These are phyloP conservation scores for Akanthomyces dipterigenus DNA, from an alignment of 2,329 filamentous ascomycete species.

Conservation along the genomic window DNA sequence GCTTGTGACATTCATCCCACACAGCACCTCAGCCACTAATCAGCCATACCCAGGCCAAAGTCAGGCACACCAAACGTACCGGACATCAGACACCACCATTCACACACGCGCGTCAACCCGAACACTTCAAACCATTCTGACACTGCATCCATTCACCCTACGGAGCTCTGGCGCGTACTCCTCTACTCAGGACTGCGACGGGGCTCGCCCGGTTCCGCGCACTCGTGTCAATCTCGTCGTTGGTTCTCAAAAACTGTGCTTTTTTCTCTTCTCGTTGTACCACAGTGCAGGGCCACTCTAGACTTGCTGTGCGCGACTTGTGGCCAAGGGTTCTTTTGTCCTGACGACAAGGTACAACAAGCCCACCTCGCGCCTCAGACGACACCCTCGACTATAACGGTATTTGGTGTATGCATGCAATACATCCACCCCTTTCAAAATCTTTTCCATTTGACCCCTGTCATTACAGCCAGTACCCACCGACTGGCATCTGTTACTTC, in stretches of 20 bases:
- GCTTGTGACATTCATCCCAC: constrained; percentile 12
- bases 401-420: constrained; percentile 23
- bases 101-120: constrained; percentile 7
- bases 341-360: constrained; percentile 1
- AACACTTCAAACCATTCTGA: constrained; percentile 10
- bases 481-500: constrained; percentile 15
- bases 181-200: neutral
- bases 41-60: neutral
- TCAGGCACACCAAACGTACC: constrained; percentile 2
- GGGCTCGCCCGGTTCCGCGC: constrained; percentile 1
- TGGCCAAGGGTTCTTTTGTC: constrained; percentile 9
- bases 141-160: constrained; percentile 1
- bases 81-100: neutral
- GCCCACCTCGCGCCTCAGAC: constrained; percentile 12
- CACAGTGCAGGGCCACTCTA: neutral
- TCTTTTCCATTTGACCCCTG: constrained; percentile 13
- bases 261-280: neutral
- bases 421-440: constrained; percentile 19
- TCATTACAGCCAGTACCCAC: constrained; percentile 12
- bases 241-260: neutral
- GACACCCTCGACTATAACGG: constrained; percentile 21
- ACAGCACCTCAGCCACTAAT: constrained; percentile 1
- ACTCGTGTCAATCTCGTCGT: neutral
- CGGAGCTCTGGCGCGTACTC: neutral
- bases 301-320: constrained; percentile 3